Percentiles rank a stretch among this genome's conserved stretches.
Conservation (phyloP, 768 basidiomycete genomes). For the Plicaturopsis crispa region DNA sequence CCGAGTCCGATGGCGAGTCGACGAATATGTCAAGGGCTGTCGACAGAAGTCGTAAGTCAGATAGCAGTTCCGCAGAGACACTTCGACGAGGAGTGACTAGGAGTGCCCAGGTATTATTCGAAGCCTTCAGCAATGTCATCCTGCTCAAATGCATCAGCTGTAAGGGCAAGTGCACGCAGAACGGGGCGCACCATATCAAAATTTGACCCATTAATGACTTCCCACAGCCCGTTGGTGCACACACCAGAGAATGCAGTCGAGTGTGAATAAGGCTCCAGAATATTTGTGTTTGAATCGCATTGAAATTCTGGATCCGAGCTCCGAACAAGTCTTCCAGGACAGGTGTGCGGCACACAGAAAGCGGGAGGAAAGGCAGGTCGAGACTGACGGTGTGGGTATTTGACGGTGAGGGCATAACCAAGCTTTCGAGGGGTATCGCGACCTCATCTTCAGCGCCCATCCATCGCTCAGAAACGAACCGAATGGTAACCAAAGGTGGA, state of each 20-base stretch:
- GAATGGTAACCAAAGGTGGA: constrained; percentile 63
- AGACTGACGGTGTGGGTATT: constrained; percentile 54
- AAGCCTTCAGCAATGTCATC: constrained; percentile 39
- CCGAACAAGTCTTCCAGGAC: constrained; percentile 38
- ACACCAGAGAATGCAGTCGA: constrained; percentile 58
- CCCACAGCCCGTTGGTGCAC: constrained; percentile 74
- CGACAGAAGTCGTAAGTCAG: constrained; percentile 40
- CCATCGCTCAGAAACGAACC: constrained; percentile 88
- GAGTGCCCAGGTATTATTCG: constrained; percentile 46
- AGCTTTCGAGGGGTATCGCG: constrained; percentile 49
- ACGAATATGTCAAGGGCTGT: constrained; percentile 30
- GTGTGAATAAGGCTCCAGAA: constrained; percentile 80
- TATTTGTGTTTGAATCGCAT: constrained; percentile 82
- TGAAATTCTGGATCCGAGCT: constrained; percentile 49
- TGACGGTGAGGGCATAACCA: constrained; percentile 68
- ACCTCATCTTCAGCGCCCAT: constrained; percentile 81
- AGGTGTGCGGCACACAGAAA: constrained; percentile 42
- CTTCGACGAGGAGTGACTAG: constrained; percentile 55
- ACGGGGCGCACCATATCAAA: constrained; percentile 58
- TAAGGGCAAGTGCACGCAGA: background rate
- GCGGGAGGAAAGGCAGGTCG: constrained; percentile 67
- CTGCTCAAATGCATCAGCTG: constrained; percentile 28
- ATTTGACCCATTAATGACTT: constrained; percentile 71
- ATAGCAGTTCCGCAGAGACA: constrained; percentile 45
- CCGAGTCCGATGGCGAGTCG: constrained; percentile 20